Conservation (phyloP, 768 basidiomycete genomes). For the Favolaschia claudopus region DNA sequence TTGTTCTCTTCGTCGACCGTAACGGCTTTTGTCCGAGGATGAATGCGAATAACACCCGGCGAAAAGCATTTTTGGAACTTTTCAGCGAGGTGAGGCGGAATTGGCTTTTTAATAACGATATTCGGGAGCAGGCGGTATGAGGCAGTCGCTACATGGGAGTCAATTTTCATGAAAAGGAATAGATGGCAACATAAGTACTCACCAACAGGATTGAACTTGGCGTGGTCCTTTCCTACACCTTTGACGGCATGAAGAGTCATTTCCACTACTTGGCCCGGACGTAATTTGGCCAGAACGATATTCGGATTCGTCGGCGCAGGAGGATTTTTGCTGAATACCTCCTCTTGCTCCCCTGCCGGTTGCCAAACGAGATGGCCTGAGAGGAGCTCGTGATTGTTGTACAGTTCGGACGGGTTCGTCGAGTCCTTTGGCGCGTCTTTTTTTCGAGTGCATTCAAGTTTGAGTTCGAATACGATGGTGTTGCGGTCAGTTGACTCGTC, state of each 20-base stretch:
- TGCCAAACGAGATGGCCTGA: conserved; percentile 78
- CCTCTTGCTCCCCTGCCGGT: conserved; percentile 82
- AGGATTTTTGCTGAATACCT: conserved; percentile 57
- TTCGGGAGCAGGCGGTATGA: conserved; percentile 93
- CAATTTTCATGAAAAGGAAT: not conserved
- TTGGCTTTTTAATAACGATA: conserved; percentile 77
- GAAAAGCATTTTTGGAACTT: conserved; percentile 93
- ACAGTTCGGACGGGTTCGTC: conserved; percentile 68
- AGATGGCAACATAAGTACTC: conserved; percentile 29
- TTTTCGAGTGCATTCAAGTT: conserved; percentile 70
- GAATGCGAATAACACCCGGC: conserved; percentile 75
- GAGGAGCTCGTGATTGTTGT: conserved; percentile 72
- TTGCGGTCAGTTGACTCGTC: conserved; percentile 85
- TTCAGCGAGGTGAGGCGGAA: conserved; percentile 77
- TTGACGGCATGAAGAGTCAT: conserved; percentile 92
- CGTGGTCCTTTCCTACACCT: conserved; percentile 92
- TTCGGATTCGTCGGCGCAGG: conserved; percentile 79
- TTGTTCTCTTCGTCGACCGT: conserved; percentile 70
- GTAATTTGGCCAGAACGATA: conserved; percentile 89
- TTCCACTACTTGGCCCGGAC: conserved; percentile 89
- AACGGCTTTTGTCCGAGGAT: conserved; percentile 63
- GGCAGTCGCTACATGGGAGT: conserved; percentile 76
- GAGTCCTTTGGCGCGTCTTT: conserved; percentile 60
- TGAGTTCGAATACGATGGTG: conserved; percentile 87
- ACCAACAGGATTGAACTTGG: conserved; percentile 97